Percentiles rank a stretch among this genome's conserved stretches.
phyloP scores from a whole-genome alignment of 768 basidiomycete species.

The Lactarius evosmus region DNA sequence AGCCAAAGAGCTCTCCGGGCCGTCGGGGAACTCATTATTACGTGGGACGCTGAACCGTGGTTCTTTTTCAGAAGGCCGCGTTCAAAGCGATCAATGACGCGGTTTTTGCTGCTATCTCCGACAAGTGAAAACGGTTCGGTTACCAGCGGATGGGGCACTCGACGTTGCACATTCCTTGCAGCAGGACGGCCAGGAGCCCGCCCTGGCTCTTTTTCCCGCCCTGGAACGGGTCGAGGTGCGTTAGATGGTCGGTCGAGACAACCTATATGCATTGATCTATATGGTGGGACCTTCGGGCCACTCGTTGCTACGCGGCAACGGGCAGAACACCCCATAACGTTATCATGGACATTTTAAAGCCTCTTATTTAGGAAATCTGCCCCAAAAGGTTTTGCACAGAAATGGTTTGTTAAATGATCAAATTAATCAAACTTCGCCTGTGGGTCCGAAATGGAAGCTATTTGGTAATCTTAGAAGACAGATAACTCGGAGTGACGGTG shows the following conservation, averaged over 20 bases:
- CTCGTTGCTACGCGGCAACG: neutral
- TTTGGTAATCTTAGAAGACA: too few species aligned
- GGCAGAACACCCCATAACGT: neutral
- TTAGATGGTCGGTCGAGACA: neutral
- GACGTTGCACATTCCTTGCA: neutral
- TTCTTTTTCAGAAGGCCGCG: accelerated
- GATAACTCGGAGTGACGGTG: too few species aligned
- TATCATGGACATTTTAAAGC: too few species aligned
- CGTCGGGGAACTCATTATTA: neutral
- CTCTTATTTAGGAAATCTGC: too few species aligned
- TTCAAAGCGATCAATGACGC: neutral
- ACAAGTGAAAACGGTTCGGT: neutral
- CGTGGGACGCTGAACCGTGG: neutral
- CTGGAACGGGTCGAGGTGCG: conserved; percentile 1
- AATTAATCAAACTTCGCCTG: too few species aligned
- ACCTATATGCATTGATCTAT: neutral
- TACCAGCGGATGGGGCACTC: neutral
- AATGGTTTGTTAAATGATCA: neutral
- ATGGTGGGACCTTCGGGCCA: neutral
- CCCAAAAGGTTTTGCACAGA: too few species aligned
- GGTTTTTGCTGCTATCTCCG: neutral
- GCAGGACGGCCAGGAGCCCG: neutral
- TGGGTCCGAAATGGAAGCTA: too few species aligned
- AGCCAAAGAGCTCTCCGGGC: neutral
- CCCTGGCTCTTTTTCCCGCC: neutral